Percentiles rank a stretch among this genome's conserved stretches.
These are phyloP conservation scores for Pestalotiopsis sp. DNA, from an alignment of 2,329 filamentous ascomycete genomes.

Conservation along the genomic window DNA sequence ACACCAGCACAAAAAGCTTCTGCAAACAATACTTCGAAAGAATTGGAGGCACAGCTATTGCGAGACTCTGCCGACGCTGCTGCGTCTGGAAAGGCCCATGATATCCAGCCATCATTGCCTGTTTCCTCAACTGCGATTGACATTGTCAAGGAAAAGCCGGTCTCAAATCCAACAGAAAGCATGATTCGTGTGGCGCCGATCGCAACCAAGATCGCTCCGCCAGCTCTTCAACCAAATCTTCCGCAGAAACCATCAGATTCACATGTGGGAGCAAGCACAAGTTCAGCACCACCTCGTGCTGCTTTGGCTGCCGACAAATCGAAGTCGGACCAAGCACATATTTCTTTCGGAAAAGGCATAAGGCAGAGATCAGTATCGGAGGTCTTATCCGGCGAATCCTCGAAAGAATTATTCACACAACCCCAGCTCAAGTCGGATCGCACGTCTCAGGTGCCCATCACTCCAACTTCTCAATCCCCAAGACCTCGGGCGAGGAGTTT, in stretches of 20 bases:
- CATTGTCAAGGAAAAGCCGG: background rate
- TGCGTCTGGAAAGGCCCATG: background rate
- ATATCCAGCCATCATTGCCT: background rate
- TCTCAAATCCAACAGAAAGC: background rate
- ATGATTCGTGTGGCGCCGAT: background rate
- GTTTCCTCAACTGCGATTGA: background rate
- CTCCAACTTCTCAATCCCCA: constrained; percentile 31
- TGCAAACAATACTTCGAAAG: constrained; percentile 10
- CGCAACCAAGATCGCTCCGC: background rate
- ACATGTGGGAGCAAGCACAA: background rate
- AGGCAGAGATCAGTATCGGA: constrained; percentile 35
- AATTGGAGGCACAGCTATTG: constrained; percentile 16
- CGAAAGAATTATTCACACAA: constrained; percentile 3
- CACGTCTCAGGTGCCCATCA: constrained; percentile 25
- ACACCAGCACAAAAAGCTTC: constrained; percentile 17
- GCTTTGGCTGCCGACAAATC: background rate
- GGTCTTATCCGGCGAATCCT: constrained; percentile 25
- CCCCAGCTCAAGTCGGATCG: constrained; percentile 17
- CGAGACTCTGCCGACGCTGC: constrained; percentile 14
- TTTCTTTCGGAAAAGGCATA: constrained; percentile 23
- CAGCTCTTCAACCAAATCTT: background rate
- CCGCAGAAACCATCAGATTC: background rate
- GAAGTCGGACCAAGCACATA: constrained; percentile 3
- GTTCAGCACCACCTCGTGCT: background rate
- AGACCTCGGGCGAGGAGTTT: constrained; percentile 33